Percentiles rank a stretch among this genome's conserved stretches.
These are phyloP conservation scores for Penicillium silybi DNA, from an alignment of 495 filamentous ascomycete genomes.

Conservation along the genomic window DNA sequence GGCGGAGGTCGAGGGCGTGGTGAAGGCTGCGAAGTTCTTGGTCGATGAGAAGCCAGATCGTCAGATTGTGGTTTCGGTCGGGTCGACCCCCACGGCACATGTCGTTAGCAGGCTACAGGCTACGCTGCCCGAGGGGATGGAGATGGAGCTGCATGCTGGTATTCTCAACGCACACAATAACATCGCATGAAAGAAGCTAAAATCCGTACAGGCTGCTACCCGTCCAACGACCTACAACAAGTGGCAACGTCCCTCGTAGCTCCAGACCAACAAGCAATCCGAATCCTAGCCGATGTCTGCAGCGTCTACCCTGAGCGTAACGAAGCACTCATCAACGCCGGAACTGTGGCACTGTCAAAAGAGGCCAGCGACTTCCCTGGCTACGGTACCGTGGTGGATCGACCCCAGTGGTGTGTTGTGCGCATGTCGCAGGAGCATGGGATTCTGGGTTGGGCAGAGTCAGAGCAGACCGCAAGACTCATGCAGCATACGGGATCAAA, in stretches of 20 bases:
- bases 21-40: slow-evolving; percentile 13
- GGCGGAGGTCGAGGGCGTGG: slow-evolving; percentile 20
- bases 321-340: slow-evolving; percentile 26
- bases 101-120: slow-evolving; percentile 24
- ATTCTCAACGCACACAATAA: too few species aligned
- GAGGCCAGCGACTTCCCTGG: slow-evolving; percentile 21
- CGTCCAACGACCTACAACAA: slow-evolving; percentile 23
- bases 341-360: slow-evolving; percentile 20
- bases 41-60: neutral
- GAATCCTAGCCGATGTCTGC: slow-evolving; percentile 22
- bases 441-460: slow-evolving; percentile 37
- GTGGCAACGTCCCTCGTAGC: slow-evolving; percentile 18
- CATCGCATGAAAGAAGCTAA: too few species aligned
- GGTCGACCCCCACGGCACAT: slow-evolving; percentile 35
- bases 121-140: slow-evolving; percentile 13
- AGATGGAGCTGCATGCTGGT: slow-evolving; percentile 33
- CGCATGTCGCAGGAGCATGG: slow-evolving; percentile 66
- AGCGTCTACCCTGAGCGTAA: slow-evolving; percentile 27
- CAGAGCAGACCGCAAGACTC: slow-evolving; percentile 3
- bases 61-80: slow-evolving; percentile 28
- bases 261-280: slow-evolving; percentile 17
- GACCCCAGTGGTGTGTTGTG: slow-evolving; percentile 56
- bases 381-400: slow-evolving; percentile 11
- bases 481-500: neutral
- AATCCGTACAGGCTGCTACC: too few species aligned